Percentiles rank a stretch among this genome's conserved stretches.
Evolutionary conservation across 352 stramenopile species (phyloP).

Genomic region (Globisporangium nagaii): DNA sequence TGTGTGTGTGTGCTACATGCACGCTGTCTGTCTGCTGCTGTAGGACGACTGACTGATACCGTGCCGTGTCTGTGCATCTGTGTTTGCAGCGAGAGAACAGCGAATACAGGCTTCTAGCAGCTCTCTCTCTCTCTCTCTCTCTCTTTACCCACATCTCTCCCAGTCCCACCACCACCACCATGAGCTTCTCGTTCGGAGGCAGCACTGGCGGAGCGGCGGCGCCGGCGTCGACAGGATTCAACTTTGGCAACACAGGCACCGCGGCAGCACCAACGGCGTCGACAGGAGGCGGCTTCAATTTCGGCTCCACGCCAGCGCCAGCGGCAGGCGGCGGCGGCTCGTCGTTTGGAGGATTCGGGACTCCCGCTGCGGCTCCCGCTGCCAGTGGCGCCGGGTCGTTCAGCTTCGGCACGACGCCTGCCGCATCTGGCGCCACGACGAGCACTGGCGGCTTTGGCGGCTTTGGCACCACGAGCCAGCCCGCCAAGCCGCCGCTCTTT

Average conservation of each 20-base stretch:
- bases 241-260: conserved; percentile 22
- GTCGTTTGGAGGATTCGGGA: conserved; percentile 14
- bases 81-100: not conserved
- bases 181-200: conserved; percentile 51
- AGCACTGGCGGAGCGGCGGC: conserved; percentile 15
- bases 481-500: conserved; percentile 46
- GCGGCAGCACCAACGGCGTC: not conserved
- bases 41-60: not conserved
- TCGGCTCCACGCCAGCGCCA: conserved; percentile 12
- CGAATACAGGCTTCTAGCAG: too few relatives aligned
- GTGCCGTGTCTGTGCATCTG: not conserved
- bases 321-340: not conserved
- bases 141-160: not conserved
- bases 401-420: conserved; percentile 11
- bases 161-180: conserved; percentile 18
- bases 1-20: not conserved
- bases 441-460: conserved; percentile 40
- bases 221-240: conserved; percentile 28
- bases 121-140: not conserved
- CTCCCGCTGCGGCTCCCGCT: conserved; percentile 2
- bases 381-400: conserved; percentile 7
- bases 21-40: not conserved
- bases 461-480: conserved; percentile 19
- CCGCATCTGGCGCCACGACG: not conserved
- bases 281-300: conserved; percentile 16